Evolutionary conservation across 495 filamentous ascomycete species (phyloP), one percentile per base, ranked within the genome.

Genomic region (Xylaria longipes): DNA sequence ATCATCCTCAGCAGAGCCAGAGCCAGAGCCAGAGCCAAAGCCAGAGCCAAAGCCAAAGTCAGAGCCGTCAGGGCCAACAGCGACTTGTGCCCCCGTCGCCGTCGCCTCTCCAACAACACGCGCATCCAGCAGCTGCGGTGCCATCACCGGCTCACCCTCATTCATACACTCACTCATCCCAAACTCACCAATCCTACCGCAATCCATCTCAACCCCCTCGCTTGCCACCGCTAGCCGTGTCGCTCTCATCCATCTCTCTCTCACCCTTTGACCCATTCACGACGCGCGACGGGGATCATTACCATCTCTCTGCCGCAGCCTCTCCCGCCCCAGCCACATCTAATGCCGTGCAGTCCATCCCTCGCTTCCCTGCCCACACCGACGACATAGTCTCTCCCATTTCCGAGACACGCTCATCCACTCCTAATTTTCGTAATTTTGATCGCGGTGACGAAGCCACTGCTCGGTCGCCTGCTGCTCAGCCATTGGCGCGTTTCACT

Each of bases 341-440:
- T 68, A 33, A 68, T 72, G 69, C 74, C 68, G 63, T 74, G 66
- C 68, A 71, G 70, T 75, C 68, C 29, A 57, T 74, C 60, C 31
- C 66, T 75, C 61, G 64, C 67, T 57, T 75, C 37, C 50, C 46
- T 41, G 67, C 25, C 56, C 74, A 70, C 68, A 41, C 65, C 56
- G 63, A 72, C 63, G 75, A 73, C 41, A 60, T 78, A 50, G 73
- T 80, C 65, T 79, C 74, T 25, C 74, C 75, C 45, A 31, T 74
- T 41, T 81, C 75, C 27, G 77, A 78, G 63, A 79, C 73, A 56
- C 52, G 56, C 52, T 73, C 69, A n/a, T 61, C 60, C 43, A 61
- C 74, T 20, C 66, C 67, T 62, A 69, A 70, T 64, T 71, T 76
- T 54, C 52, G 69, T 63, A 73, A 76, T 70, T 63, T 66, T 20